Evolutionary conservation across 2,329 filamentous ascomycete species (phyloP).

Genomic region (Nemania sp.): DNA sequence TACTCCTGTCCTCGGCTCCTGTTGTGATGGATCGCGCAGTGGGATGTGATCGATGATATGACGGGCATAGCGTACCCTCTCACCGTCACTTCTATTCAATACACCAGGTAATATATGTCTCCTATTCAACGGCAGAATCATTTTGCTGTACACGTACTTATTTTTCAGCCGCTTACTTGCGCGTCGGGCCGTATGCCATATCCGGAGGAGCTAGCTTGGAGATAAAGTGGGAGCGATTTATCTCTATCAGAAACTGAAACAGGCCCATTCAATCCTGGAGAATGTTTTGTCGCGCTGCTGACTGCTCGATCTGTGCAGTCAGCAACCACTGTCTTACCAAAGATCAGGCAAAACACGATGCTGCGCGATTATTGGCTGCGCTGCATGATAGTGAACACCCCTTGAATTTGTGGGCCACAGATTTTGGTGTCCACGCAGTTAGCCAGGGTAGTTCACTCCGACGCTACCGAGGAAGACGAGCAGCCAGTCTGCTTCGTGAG

Average conservation of each 20-base stretch:
- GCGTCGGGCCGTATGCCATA: neutral
- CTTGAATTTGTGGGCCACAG: constrained; percentile 5
- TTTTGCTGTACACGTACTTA: neutral
- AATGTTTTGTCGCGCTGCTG: no score
- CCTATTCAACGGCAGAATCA: neutral
- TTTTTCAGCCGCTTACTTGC: no score
- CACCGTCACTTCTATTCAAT: no score
- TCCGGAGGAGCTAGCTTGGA: neutral
- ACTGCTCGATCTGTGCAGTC: no score
- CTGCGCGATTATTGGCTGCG: constrained; percentile 20
- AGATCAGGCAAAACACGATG: constrained; percentile 7
- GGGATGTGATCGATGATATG: no score
- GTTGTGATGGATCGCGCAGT: no score
- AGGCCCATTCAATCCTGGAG: neutral
- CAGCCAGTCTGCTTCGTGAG: no score
- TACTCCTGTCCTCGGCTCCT: no score
- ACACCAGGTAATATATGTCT: no score
- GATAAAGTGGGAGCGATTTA: neutral
- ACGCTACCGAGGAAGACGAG: constrained; percentile 6
- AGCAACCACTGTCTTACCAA: constrained; percentile 11
- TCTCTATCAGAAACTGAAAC: constrained; percentile 9
- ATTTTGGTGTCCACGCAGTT: constrained; percentile 13
- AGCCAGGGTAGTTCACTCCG: constrained; percentile 8
- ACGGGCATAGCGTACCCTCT: no score
- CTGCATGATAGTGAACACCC: constrained; percentile 7